Conservation (phyloP, 1,284 basidiomycete genomes). For the Rugosomyces carneus region DNA sequence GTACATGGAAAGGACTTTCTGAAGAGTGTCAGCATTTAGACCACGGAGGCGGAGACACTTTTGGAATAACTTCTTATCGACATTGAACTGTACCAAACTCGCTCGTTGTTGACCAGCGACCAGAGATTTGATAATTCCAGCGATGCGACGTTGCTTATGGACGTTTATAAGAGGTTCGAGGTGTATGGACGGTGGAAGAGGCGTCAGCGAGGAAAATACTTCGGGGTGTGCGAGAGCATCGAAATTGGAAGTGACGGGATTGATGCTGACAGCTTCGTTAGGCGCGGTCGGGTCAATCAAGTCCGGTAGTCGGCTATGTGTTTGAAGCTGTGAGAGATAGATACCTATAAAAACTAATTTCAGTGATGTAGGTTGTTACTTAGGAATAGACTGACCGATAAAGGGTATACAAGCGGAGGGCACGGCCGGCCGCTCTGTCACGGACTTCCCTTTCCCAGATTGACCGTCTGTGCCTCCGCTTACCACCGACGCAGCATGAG, state of each 20-base stretch:
- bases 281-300: conserved; percentile 80
- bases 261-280: conserved; percentile 57
- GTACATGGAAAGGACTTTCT: conserved; percentile 33
- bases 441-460: conserved; percentile 33
- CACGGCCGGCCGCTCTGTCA: conserved; percentile 36
- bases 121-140: conserved; percentile 69
- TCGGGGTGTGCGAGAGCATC: conserved; percentile 67
- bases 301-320: conserved; percentile 66
- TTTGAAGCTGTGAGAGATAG: conserved; percentile 69
- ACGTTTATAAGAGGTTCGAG: conserved; percentile 86
- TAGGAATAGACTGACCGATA: conserved; percentile 48
- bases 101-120: conserved; percentile 80
- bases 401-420: conserved; percentile 68
- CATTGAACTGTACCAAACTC: conserved; percentile 58
- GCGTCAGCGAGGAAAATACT: conserved; percentile 64
- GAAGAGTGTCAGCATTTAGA: conserved; percentile 46
- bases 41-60: conserved; percentile 68
- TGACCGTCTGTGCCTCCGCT: conserved; percentile 36
- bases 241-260: conserved; percentile 56
- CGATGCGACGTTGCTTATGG: conserved; percentile 79
- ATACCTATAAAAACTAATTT: conserved; percentile 43
- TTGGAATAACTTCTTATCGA: conserved; percentile 71
- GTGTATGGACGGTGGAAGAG: conserved; percentile 67
- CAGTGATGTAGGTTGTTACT: neutral
- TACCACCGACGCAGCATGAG: conserved; percentile 44